Base-by-base conservation (phyloP, 257 asterid species). In the Osmanthus fragrans region DNA sequence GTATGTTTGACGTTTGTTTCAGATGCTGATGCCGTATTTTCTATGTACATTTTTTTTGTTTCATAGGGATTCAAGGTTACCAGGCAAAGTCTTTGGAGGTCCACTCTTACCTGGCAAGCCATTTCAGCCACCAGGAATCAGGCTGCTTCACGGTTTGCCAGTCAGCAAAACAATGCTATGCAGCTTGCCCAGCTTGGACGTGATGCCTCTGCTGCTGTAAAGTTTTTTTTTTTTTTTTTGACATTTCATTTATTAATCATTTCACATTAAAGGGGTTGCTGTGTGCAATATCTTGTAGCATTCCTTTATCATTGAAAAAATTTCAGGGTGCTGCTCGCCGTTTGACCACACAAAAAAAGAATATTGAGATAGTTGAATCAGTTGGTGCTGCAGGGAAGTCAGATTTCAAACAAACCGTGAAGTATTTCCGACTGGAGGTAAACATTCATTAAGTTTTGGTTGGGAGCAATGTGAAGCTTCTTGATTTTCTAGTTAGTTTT, bases 141-240 rank as follows among this genome's bases (percentile, higher is more conserved):
- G 76, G 85, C 94, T 66, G 88, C 98, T 84, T 85, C 91, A 60
- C 96, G 96, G 67, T 96, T 90, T 73, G 79, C 89, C 8, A 82
- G 87, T 71, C 98, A 86, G 77, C 98, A 92, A 75, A 94, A 86
- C 74, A 77, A 92, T 68, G 99, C 97, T 67, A 76, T 96, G 90
- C 97, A 96, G 85, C 95, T 96, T 51, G 98, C 98, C 15, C 98
- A 90, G 82, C 90, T 96, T 66, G 84, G 99, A 49, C 96, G 96
- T 71, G 98, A 96, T 88, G 99, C 99, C 72, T 96, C 98, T 86
- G 99, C 99, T 85, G 99, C 97, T 68, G 99, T 95, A 80, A 27
- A 47, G 97, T 90, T 76, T 18, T 70, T 80, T 74, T 80, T 64
- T 51, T 23, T 32, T 32, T 32, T 32, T 3, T 3, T 2, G 3